Evolutionary conservation across 2,329 filamentous ascomycete genomes (phyloP), one percentile per base, ranked within the genome.

Genomic region (Claviceps monticola): DNA sequence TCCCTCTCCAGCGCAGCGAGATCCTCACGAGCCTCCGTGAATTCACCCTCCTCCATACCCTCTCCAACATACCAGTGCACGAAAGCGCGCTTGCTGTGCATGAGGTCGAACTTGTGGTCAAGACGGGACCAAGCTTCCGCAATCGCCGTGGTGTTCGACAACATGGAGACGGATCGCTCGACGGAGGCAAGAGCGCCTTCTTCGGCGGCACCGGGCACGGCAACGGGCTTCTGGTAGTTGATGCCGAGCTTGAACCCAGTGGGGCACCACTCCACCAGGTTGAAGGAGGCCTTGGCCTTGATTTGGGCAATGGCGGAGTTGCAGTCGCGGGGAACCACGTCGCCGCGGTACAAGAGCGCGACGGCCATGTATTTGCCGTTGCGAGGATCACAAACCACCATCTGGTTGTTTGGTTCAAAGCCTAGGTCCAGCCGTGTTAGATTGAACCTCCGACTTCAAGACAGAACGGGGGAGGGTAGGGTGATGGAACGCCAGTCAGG

Each of bases 1-100:
- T 91, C 86, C 74, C 84, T 87, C 76, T 91, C 87, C 37, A 93
- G 75, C 47, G 87, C 87, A 56, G 87, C 87, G 55, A 93, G 75
- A 67, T 93, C 87, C 73, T 93, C 87, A 60, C 87, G 83, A 56
- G 87, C 87, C 71, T 93, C 87, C 56, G 83, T 86, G 74, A 93
- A 93, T 70, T 93, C 87, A 62, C 87, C 87, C 68, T 93, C 87
- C 74, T 93, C 87, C 87, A 93, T 93, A 72, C 87, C 87, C 73
- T 93, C 87, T 58, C 87, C 87, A 51, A 93, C 87, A 59, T 86
- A 86, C 83, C 83, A 86, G 71, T 86, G 82, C 46, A 86, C 82
- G 61, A 86, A 86, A 54, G 83, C 82, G 59, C 83, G 82, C 78
- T 86, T 86, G 71, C 77, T 82, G 76, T 86, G 84, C 83, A 86